phyloP scores from a whole-genome alignment of 768 basidiomycete genomes.

The Tricholoma sp. region DNA sequence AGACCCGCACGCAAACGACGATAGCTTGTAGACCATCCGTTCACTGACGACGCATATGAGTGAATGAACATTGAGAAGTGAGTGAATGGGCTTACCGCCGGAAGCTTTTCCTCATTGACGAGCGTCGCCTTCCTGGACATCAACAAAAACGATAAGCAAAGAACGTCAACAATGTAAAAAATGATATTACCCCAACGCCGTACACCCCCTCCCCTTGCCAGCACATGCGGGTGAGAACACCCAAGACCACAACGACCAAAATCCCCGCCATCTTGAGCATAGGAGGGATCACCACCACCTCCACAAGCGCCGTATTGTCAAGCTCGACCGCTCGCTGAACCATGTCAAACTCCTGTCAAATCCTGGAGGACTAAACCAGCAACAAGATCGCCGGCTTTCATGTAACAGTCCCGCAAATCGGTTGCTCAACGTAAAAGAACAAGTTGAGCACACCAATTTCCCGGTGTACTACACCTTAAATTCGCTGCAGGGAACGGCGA shows the following conservation, averaged over 20 bases:
- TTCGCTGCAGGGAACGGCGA: background rate
- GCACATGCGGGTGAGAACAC: too few relatives aligned
- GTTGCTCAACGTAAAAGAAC: too few relatives aligned
- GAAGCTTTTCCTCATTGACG: background rate
- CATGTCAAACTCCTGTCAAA: background rate
- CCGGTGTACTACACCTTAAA: background rate
- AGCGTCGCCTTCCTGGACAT: too few relatives aligned
- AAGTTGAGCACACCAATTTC: background rate
- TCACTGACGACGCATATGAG: too few relatives aligned
- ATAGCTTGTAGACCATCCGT: background rate
- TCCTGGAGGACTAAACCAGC: background rate
- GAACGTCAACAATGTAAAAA: background rate
- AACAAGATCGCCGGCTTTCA: background rate
- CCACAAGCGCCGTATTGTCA: background rate
- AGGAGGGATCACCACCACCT: background rate
- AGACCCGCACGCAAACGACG: background rate
- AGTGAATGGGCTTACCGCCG: too few relatives aligned
- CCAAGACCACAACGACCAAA: too few relatives aligned
- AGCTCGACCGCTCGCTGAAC: too few relatives aligned
- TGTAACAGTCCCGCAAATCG: background rate
- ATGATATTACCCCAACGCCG: background rate
- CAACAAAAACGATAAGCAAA: background rate
- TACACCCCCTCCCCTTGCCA: background rate
- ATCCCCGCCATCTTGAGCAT: too few relatives aligned
- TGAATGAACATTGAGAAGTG: too few relatives aligned